phyloP scores from a whole-genome alignment of 768 basidiomycete species.

The Rhodocollybia butyracea region DNA sequence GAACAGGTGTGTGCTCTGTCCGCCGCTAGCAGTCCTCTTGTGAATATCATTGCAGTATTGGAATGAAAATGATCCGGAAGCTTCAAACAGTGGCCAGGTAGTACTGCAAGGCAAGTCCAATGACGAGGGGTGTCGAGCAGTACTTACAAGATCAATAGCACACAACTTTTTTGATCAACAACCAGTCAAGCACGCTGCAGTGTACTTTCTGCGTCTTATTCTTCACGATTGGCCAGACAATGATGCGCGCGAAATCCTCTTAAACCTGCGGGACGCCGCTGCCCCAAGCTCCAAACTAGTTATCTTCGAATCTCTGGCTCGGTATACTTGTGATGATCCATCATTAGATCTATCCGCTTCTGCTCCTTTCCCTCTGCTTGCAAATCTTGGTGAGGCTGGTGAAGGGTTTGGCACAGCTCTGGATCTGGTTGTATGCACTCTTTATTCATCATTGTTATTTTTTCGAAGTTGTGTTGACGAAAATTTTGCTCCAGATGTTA shows the following conservation, averaged over 20 bases:
- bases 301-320: slow-evolving; percentile 16
- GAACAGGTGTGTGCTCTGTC: slow-evolving; percentile 5
- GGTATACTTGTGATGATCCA: slow-evolving; percentile 12
- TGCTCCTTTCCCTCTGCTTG: slow-evolving; percentile 14
- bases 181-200: slow-evolving; percentile 17
- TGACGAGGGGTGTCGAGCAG: not conserved
- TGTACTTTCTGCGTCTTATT: slow-evolving; percentile 23
- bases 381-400: slow-evolving; percentile 13
- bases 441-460: too few relatives aligned
- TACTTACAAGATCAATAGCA: slow-evolving; percentile 7
- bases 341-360: not conserved
- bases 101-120: slow-evolving; percentile 9
- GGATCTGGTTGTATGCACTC: slow-evolving; percentile 6
- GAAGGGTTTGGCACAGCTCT: not conserved
- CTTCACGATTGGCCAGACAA: slow-evolving; percentile 28
- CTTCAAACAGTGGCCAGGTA: slow-evolving; percentile 9
- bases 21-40: not conserved
- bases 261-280: slow-evolving; percentile 20
- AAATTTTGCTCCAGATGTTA: not conserved
- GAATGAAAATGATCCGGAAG: slow-evolving; percentile 6
- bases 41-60: not conserved
- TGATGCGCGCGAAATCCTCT: slow-evolving; percentile 16
- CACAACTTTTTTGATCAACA: slow-evolving; percentile 25
- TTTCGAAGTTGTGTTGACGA: not conserved
- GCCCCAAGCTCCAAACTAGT: slow-evolving; percentile 17